Conservation (phyloP, 169 alveolate genomes). For the Theileria annulata region DNA sequence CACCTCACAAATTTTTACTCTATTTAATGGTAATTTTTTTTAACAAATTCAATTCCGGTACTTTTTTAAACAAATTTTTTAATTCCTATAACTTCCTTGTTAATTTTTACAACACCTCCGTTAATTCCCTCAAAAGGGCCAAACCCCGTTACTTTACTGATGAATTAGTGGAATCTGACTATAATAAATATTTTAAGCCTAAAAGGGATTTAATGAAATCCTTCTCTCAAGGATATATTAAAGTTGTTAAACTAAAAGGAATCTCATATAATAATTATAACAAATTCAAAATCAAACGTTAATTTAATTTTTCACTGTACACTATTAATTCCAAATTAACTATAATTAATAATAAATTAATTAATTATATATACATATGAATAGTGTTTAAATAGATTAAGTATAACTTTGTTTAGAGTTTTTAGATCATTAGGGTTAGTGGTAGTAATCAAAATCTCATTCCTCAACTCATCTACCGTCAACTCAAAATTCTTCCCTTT, state of each 20-base stretch:
- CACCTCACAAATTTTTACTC: not conserved
- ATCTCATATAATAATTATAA: conserved; percentile 40
- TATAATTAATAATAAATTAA: too few species aligned
- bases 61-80: too few species aligned
- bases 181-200: conserved; percentile 51
- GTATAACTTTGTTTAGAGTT: not conserved
- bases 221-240: conserved; percentile 59
- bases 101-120: not conserved
- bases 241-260: conserved; percentile 46
- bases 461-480: not conserved
- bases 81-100: too few species aligned
- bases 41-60: not conserved
- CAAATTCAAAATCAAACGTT: not conserved
- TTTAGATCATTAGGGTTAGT: not conserved
- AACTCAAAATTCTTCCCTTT: not conserved
- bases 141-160: not conserved
- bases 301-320: not conserved
- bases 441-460: not conserved
- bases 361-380: too few species aligned
- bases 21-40: not conserved
- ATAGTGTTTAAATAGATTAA: not conserved
- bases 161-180: conserved; percentile 5
- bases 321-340: not conserved
- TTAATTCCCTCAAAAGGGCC: not conserved
- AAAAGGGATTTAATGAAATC: conserved; percentile 53